Percentiles rank a stretch among this genome's conserved stretches.
These are phyloP conservation scores for Chlamydomonas asymmetrica DNA, from an alignment of 139 green algal species.

Conservation along the genomic window DNA sequence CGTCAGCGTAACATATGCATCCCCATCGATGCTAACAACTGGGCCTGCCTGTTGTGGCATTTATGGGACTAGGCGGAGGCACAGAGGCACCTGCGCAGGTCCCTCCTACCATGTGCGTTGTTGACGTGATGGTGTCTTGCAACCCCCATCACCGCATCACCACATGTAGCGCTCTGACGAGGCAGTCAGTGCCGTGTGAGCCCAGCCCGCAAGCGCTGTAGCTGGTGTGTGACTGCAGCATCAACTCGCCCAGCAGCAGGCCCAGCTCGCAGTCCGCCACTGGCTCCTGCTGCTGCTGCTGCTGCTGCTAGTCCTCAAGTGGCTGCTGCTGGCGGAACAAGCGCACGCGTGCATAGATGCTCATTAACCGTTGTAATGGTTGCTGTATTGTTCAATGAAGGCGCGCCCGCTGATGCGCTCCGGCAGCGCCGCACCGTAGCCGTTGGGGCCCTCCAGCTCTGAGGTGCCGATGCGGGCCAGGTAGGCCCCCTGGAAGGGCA, in stretches of 20 bases:
- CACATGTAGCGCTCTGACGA: too few species aligned
- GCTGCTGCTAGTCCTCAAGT: neutral
- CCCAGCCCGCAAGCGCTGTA: conserved; percentile 77
- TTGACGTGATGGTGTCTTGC: too few species aligned
- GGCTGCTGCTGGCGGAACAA: conserved; percentile 63
- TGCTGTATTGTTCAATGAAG: conserved; percentile 67
- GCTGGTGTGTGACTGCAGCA: conserved; percentile 79
- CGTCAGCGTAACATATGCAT: too few species aligned
- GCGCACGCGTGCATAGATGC: conserved; percentile 73
- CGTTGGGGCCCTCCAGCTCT: conserved; percentile 47
- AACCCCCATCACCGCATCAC: too few species aligned
- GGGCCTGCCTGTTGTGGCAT: too few species aligned
- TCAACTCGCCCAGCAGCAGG: conserved; percentile 84
- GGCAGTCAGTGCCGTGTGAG: conserved; percentile 54
- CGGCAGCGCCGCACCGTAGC: conserved; percentile 50
- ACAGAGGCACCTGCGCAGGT: too few species aligned
- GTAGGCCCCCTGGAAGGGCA: conserved; percentile 62
- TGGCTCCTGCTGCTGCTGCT: too few species aligned
- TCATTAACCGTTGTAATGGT: conserved; percentile 80
- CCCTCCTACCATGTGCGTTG: too few species aligned
- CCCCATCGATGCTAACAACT: too few species aligned
- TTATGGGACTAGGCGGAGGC: too few species aligned
- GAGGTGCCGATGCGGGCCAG: conserved; percentile 63
- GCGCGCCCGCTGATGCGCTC: conserved; percentile 57
- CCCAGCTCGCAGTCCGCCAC: conserved; percentile 14